Evolutionary conservation across 2,329 filamentous ascomycete genomes (phyloP), one percentile per base, ranked within the genome.

Genomic region (Alternaria brassicae): DNA sequence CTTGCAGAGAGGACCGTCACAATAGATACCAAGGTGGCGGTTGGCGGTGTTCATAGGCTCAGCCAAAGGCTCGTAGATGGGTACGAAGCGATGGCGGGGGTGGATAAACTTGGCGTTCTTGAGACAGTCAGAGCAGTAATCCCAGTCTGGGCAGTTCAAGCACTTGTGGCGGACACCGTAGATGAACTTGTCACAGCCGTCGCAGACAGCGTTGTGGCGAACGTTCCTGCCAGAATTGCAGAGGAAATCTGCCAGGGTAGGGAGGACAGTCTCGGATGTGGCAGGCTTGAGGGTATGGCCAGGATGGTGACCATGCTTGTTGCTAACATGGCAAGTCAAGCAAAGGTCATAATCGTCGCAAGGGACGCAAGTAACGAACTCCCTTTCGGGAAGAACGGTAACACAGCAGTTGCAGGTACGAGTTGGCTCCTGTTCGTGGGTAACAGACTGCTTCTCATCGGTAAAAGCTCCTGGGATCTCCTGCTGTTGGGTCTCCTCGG

Each of bases 321-420:
- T 87, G 63, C 83, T 85, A 51, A 86, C 79, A 69, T 96, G 92
- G 82, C 95, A 99, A 39, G 81, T 76, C 71, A 93, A 85, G 85
- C 95, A 99, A 36, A 99, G 86, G 73, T 99, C 95, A 76, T 89
- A 98, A 79, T 99, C 95, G 15, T 91, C 89, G 77, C 95, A 99
- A 19, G 84, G 80, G 7, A 82, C 85, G 84, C 95, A 99, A 72
- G 93, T 93, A 52, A 98, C 86, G 72, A 98, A 96, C 63, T 92
- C 85, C 25, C 84, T 81, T 75, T 96, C 93, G 7, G 88, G 85
- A 54, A 93, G 84, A 75, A 92, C 90, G 75, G 83, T 81, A 67
- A 90, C 86, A 75, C 88, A 91, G 68, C 81, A 86, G 78, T 91
- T 91, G 84, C 90, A 93, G 6, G 90, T 92, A 65, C 90, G 88